Evolutionary conservation across 345 rosid species (phyloP).

Genomic region (Chamaenerion angustifolium): DNA sequence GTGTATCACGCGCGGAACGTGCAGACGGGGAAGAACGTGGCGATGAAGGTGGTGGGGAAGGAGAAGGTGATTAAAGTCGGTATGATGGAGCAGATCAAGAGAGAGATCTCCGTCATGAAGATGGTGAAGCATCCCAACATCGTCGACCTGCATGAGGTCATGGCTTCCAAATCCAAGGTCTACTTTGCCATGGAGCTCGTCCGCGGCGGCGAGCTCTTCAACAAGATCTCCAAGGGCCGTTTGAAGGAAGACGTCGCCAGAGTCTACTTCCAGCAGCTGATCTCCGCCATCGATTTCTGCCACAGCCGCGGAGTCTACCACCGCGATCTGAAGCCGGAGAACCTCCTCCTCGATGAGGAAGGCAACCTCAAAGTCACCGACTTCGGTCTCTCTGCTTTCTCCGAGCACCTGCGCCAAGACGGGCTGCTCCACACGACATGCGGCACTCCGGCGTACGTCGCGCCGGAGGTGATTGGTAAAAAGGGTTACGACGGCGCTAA

Average conservation of each 20-base stretch:
- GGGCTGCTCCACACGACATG: constrained; percentile 75
- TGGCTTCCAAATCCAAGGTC: constrained; percentile 91
- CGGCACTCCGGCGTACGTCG: constrained; percentile 87
- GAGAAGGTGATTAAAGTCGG: constrained; percentile 81
- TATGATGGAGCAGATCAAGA: constrained; percentile 80
- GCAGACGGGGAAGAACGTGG: constrained; percentile 42
- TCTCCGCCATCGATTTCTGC: constrained; percentile 86
- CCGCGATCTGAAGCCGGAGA: constrained; percentile 84
- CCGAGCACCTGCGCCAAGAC: constrained; percentile 71
- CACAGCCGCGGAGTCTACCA: constrained; percentile 90
- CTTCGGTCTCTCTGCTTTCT: constrained; percentile 73
- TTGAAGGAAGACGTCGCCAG: constrained; percentile 59
- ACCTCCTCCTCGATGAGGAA: constrained; percentile 61
- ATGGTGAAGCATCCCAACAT: constrained; percentile 81
- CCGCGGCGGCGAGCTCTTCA: constrained; percentile 77
- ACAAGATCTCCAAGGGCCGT: constrained; percentile 60
- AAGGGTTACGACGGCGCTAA: constrained; percentile 18
- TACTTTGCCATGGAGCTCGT: constrained; percentile 94
- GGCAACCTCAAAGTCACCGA: constrained; percentile 76
- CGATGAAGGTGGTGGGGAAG: constrained; percentile 84
- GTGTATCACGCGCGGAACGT: constrained; percentile 64
- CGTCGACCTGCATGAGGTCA: constrained; percentile 80
- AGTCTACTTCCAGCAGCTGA: constrained; percentile 65
- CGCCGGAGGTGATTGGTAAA: constrained; percentile 35
- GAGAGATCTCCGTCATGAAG: constrained; percentile 95